Base-by-base conservation (phyloP, 345 rosid genomes). In the Lumnitzera littorea region DNA sequence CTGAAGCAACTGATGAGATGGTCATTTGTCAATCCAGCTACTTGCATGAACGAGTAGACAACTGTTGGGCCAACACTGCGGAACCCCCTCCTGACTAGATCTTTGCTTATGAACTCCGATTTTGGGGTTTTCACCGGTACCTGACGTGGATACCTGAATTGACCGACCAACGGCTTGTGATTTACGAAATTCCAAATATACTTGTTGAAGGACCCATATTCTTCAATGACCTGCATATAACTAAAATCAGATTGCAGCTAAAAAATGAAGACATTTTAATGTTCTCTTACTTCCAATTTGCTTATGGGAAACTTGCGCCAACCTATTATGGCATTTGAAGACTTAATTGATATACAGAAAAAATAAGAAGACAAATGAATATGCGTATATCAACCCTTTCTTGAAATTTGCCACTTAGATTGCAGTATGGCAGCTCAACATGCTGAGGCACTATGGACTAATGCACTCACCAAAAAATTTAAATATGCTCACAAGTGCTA, bases 161-260 rank as follows among this genome's bases (percentile, higher is more conserved):
- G 83, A 76, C 85, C 76, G 48, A 82, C 77, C 43, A 79, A 60
- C 24, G 91, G 88, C 64, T 87, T 85, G 52, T 75, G 72, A 78
- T 78, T 87, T 67, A 87, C 80, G 16, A 90, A 90, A 82, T 75
- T 83, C 96, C 96, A 89, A 16, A 90, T 80, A 70, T 87, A 90
- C 68, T 78, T 87, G 77, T 85, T 76, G 64, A 90, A 85, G 24
- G 97, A 87, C 47, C 91, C 91, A 36, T 80, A 87, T 64, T 85
- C 95, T 50, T 70, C 78, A 56, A 67, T 70, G 57, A 87, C 77
- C 97, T 90, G 82, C 13, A 6, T 66, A 53, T 6, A 46, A 56
- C 13, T 8, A 51, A 47, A 61, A 7, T 16, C 24, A 46, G 23
- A 23, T 17, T 29, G 23, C 41, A 9, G 12, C 12, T 23, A 4